Evolutionary conservation across 2,329 filamentous ascomycete genomes (phyloP), one percentile per base, ranked within the genome.

Genomic region (Ramularia collo-cygni): DNA sequence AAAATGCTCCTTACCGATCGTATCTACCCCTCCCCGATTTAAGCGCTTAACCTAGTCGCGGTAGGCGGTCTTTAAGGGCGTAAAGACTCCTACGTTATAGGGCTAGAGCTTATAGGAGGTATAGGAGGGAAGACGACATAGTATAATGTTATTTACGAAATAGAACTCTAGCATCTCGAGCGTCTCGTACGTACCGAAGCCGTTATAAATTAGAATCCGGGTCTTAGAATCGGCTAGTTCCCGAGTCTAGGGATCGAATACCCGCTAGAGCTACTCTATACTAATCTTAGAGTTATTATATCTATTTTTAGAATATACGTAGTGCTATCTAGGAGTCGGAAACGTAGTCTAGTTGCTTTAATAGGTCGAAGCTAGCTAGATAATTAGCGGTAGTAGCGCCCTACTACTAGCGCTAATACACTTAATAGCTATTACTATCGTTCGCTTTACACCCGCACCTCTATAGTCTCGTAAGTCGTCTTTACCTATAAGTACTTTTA

Each of bases 211-310:
- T n/a, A 64, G 47, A 2, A 64, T 41, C 1, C 61, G 56, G 43
- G 52, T 60, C 40, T 53, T 59, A 8, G 47, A 19, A 17, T 59
- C 47, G 38, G 58, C 60, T 38, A 40, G 44, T 37, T 36, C 47
- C 51, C 51, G 55, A 3, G 59, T 65, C 42, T 60, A 24, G n/a
- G 56, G 57, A 47, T 65, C 47, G 49, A 64, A 64, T 10, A 66
- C 46, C 29, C 40, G 48, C 42, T 53, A 56, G 10, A 64, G 38
- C 60, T 49, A 66, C 35, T 64, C 35, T 8, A 64, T 48, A 45
- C 55, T 63, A 26, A 64, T 37, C 18, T 12, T 15, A 4, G 34
- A n/a, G 18, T 37, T 14, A 7, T 16, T 37, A 28, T 37, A 37
- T 27, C 34, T 14, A 4, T 14, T 16, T 16, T 33, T 12, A 1